These are phyloP conservation scores for Thermoascus crustaceus DNA, from an alignment of 2,329 filamentous ascomycete species.

Conservation along the genomic window DNA sequence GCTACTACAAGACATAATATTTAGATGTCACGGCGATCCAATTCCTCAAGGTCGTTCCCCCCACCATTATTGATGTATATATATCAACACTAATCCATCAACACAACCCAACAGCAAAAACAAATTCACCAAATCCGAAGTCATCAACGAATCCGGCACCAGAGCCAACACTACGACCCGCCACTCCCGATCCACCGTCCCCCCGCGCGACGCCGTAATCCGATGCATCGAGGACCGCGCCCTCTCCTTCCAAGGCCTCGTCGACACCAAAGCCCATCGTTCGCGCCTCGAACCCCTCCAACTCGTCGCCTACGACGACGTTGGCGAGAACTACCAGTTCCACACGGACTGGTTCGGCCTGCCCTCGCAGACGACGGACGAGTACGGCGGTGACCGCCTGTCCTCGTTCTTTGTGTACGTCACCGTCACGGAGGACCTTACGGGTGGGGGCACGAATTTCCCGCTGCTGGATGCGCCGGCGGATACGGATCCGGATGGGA, in stretches of 20 bases:
- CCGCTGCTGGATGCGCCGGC: conserved; percentile 34
- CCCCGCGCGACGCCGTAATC: conserved; percentile 37
- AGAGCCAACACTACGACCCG: conserved; percentile 28
- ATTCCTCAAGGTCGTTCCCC: no score
- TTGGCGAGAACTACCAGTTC: conserved; percentile 41
- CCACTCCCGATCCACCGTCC: conserved; percentile 41
- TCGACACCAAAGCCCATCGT: conserved; percentile 26
- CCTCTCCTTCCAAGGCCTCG: conserved; percentile 39
- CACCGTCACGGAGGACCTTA: conserved; percentile 28
- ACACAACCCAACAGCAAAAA: conserved; percentile 26
- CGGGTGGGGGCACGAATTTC: conserved; percentile 45
- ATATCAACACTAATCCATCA: conserved; percentile 2
- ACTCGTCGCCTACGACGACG: conserved; percentile 42
- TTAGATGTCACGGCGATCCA: no score
- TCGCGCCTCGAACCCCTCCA: conserved; percentile 41
- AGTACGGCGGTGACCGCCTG: conserved; percentile 38
- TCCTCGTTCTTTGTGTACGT: conserved; percentile 45
- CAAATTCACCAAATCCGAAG: conserved; percentile 39
- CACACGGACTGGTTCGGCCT: conserved; percentile 47
- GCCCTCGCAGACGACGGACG: conserved; percentile 27
- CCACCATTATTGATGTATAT: no score
- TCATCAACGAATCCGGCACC: conserved; percentile 19
- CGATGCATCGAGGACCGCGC: conserved; percentile 43
- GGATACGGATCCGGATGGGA: conserved; percentile 15
- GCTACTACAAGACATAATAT: no score